These are phyloP conservation scores for Oxytropis ochrocephala DNA, from an alignment of 306 rosid species.

Conservation along the genomic window DNA sequence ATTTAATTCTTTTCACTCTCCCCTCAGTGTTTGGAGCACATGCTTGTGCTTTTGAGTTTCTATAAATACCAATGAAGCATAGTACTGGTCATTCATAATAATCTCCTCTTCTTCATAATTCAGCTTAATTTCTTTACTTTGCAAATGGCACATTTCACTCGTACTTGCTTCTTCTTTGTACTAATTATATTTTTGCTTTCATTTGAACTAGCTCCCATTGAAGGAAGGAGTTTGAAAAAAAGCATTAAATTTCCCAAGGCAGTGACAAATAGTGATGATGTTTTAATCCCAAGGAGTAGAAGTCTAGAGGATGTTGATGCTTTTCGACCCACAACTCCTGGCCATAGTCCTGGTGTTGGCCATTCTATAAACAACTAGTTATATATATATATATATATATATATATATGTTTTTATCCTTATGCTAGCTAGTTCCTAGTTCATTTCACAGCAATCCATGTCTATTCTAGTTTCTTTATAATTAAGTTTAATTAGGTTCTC, in stretches of 20 bases:
- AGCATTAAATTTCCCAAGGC: neutral
- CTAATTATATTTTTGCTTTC: slow-evolving; percentile 36
- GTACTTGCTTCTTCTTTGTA: slow-evolving; percentile 37
- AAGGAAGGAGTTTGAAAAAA: slow-evolving; percentile 49
- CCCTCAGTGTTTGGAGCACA: slow-evolving; percentile 37
- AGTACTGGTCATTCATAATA: neutral
- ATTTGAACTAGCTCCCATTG: slow-evolving; percentile 29
- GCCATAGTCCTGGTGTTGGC: slow-evolving; percentile 86
- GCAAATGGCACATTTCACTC: slow-evolving; percentile 41
- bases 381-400: neutral
- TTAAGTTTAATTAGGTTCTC: no score
- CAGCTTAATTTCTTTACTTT: neutral
- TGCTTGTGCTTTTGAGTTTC: slow-evolving; percentile 17
- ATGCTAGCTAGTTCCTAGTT: neutral
- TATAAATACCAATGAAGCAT: slow-evolving; percentile 25
- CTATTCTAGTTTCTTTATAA: no score
- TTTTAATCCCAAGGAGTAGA: slow-evolving; percentile 18
- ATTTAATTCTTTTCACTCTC: neutral
- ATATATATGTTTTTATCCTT: neutral
- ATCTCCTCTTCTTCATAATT: neutral
- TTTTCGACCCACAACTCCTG: slow-evolving; percentile 70
- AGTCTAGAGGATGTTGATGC: slow-evolving; percentile 37
- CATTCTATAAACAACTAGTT: slow-evolving; percentile 48
- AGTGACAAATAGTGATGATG: neutral
- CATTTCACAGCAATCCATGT: neutral